A percentile compares a stretch with the other conserved stretches of the same genome.
Evolutionary conservation across 2,329 filamentous ascomycete genomes (phyloP).

Genomic region (Trichoderma cornu-damae): DNA sequence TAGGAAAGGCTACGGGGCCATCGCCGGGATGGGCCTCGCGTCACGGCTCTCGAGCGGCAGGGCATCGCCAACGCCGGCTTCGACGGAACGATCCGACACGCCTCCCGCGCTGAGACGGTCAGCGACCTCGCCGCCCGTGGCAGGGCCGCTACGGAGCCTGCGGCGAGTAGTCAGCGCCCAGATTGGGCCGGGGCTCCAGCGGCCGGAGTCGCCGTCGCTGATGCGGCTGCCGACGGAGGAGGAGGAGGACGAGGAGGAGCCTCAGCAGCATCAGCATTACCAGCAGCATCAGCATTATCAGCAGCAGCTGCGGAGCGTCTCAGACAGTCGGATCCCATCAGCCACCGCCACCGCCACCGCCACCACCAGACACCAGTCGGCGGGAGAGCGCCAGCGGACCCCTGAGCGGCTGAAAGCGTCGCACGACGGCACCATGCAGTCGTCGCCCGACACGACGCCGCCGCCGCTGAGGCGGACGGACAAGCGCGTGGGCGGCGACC

Average conservation of each 20-base stretch:
- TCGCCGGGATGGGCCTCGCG: constrained; percentile 17
- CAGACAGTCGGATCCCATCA: constrained; percentile 29
- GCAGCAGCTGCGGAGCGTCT: constrained; percentile 31
- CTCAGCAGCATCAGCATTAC: neutral
- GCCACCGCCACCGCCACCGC: constrained; percentile 33
- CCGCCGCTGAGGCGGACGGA: constrained; percentile 70
- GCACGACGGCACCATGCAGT: constrained; percentile 33
- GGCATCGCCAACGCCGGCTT: constrained; percentile 3
- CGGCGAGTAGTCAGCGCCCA: neutral
- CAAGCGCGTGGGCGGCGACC: constrained; percentile 67
- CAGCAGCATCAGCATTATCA: neutral
- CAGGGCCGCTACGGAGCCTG: constrained; percentile 5
- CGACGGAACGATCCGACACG: constrained; percentile 14
- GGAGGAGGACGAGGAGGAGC: too few relatives aligned
- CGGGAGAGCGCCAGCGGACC: constrained; percentile 45
- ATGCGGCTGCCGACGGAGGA: neutral
- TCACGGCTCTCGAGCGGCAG: constrained; percentile 6
- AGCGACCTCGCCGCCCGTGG: constrained; percentile 1
- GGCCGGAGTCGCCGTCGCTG: constrained; percentile 3
- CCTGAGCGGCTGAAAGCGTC: constrained; percentile 47
- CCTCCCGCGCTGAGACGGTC: constrained; percentile 8
- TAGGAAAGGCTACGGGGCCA: constrained; percentile 30
- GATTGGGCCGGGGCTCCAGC: constrained; percentile 9
- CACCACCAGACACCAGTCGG: constrained; percentile 51
- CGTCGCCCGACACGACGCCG: constrained; percentile 40